These are phyloP conservation scores for Podaxis rugospora DNA, from an alignment of 768 basidiomycete species.

Conservation along the genomic window DNA sequence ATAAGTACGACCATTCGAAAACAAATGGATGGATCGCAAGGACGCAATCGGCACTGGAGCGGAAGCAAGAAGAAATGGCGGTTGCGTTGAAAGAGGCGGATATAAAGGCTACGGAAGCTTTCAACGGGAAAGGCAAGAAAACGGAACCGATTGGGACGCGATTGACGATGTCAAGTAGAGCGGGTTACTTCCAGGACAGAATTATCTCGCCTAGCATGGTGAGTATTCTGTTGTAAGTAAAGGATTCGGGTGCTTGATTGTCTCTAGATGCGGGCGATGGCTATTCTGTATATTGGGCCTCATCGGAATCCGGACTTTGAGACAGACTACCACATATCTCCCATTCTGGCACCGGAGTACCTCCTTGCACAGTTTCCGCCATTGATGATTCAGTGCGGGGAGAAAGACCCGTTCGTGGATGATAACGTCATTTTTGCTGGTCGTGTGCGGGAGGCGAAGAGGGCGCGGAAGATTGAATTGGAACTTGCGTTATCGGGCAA, in stretches of 20 bases:
- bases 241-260: constrained; percentile 1
- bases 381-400: constrained; percentile 90
- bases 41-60: constrained; percentile 38
- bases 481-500: constrained; percentile 56
- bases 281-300: constrained; percentile 94
- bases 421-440: constrained; percentile 97
- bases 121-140: constrained; percentile 17
- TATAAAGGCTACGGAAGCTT: constrained; percentile 34
- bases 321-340: constrained; percentile 94
- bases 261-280: constrained; percentile 98
- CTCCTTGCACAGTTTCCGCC: constrained; percentile 93
- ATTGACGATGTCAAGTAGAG: constrained; percentile 92
- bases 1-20: constrained; percentile 36
- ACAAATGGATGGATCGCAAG: constrained; percentile 20
- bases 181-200: constrained; percentile 90
- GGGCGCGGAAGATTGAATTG: constrained; percentile 71
- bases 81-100: constrained; percentile 49
- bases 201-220: constrained; percentile 97
- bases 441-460: constrained; percentile 91
- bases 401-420: constrained; percentile 93
- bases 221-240: constrained; percentile 23
- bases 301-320: constrained; percentile 91
- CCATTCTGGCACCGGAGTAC: constrained; percentile 80
- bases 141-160: constrained; percentile 73
- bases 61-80: constrained; percentile 48